phyloP scores from a whole-genome alignment of 768 basidiomycete genomes.

The Rubroboletus satanas region DNA sequence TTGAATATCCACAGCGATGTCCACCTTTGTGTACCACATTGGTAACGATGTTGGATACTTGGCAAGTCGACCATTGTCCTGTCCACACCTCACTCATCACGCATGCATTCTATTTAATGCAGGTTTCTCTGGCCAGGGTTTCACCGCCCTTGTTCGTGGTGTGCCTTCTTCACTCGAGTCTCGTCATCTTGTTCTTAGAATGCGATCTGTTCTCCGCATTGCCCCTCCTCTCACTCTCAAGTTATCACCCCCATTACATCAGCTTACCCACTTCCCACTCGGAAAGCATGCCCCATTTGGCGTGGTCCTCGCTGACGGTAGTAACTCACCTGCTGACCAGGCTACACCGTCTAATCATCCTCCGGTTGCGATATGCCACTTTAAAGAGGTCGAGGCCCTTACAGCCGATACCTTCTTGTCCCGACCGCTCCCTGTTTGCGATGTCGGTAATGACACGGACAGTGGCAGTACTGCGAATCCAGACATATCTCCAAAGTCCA shows the following conservation, averaged over 20 bases:
- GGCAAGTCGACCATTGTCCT: constrained; percentile 13
- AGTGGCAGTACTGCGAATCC: neutral
- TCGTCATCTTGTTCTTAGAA: neutral
- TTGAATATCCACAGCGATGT: constrained; percentile 1
- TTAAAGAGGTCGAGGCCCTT: neutral
- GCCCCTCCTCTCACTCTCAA: constrained; percentile 6
- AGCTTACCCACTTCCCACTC: neutral
- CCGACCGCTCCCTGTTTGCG: neutral
- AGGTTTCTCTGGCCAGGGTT: neutral
- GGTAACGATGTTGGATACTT: neutral
- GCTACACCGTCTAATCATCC: neutral
- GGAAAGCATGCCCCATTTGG: constrained; percentile 5
- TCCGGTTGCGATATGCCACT: neutral
- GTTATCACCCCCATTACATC: neutral
- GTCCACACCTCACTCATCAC: constrained; percentile 7
- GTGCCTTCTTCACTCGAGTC: neutral
- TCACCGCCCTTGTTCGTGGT: neutral
- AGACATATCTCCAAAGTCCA: neutral
- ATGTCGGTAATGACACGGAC: neutral
- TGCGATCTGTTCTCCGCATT: constrained; percentile 12
- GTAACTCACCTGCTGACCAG: neutral
- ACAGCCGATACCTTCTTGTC: neutral
- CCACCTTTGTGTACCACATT: constrained; percentile 8
- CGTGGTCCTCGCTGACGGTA: neutral
- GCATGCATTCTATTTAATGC: constrained; percentile 17